phyloP scores from a whole-genome alignment of 139 green algal species.

The Tetraselmis chui region DNA sequence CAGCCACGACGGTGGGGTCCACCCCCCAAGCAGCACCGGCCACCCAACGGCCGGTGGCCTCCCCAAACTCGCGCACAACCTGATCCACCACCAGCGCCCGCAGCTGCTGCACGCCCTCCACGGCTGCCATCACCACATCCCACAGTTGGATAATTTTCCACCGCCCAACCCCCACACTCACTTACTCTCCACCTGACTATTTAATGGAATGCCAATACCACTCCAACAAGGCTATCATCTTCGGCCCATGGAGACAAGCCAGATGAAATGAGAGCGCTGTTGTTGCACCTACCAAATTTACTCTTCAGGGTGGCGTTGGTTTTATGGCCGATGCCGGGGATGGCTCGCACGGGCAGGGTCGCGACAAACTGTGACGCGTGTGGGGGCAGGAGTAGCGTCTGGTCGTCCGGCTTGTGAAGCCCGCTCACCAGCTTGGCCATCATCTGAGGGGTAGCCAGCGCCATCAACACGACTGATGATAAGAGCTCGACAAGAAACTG shows the following conservation, averaged over 20 bases:
- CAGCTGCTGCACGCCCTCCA: conserved; percentile 38
- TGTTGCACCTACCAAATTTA: conserved; percentile 5
- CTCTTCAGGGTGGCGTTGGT: conserved; percentile 31
- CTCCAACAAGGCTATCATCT: too few relatives aligned
- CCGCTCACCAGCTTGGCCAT: conserved; percentile 71
- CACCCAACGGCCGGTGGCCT: conserved; percentile 19
- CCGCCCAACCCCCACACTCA: too few relatives aligned
- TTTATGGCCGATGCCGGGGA: conserved; percentile 49
- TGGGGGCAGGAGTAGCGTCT: conserved; percentile 53
- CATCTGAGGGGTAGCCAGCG: conserved; percentile 38
- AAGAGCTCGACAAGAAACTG: too few relatives aligned
- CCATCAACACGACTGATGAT: too few relatives aligned
- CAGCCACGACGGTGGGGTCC: conserved; percentile 47
- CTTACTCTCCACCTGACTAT: too few relatives aligned
- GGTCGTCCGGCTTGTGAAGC: conserved; percentile 79
- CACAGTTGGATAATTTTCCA: too few relatives aligned
- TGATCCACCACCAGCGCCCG: conserved; percentile 11
- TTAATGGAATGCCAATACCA: too few relatives aligned
- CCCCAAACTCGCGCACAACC: conserved; percentile 38
- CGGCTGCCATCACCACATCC: too few relatives aligned
- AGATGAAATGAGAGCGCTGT: too few relatives aligned
- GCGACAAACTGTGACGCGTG: conserved; percentile 51
- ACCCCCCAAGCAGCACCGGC: conserved; percentile 20
- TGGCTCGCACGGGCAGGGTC: conserved; percentile 42
- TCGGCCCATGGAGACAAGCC: too few relatives aligned